phyloP scores from a whole-genome alignment of 2,329 filamentous ascomycete genomes.

The Xylariomycetidae sp. region DNA sequence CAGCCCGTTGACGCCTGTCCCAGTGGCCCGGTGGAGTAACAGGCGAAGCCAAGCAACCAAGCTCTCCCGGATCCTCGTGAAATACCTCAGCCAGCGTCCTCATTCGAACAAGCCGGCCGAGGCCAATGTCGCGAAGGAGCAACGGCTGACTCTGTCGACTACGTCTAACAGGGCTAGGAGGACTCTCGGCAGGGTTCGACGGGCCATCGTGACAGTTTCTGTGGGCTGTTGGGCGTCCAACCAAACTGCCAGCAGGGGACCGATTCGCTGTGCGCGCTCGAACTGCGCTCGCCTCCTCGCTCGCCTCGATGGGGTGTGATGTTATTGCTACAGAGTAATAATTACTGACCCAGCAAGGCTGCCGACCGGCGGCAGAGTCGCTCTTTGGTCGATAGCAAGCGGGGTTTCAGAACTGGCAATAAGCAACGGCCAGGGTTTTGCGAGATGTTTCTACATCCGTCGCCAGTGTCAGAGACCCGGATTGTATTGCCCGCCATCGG shows the following conservation, averaged over 20 bases:
- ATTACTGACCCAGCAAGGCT: slow-evolving; percentile 5
- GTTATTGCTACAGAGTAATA: slow-evolving; percentile 10
- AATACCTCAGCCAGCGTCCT: slow-evolving; percentile 23
- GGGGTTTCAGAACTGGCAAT: slow-evolving; percentile 20
- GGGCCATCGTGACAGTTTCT: slow-evolving; percentile 13
- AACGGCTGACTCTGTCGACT: slow-evolving; percentile 7
- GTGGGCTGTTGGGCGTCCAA: slow-evolving; percentile 4
- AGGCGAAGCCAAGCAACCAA: slow-evolving; percentile 15
- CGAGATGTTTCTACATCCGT: too few species aligned
- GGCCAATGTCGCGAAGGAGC: slow-evolving; percentile 2
- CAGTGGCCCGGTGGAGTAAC: slow-evolving; percentile 19
- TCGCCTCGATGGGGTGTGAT: slow-evolving; percentile 11
- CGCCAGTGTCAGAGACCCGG: too few species aligned
- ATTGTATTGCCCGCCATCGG: too few species aligned
- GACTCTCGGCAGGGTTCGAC: slow-evolving; percentile 1
- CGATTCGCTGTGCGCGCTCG: slow-evolving; percentile 14
- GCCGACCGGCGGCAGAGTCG: slow-evolving; percentile 2
- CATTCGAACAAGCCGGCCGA: slow-evolving; percentile 16
- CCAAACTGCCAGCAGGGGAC: slow-evolving; percentile 1
- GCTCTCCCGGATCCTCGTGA: slow-evolving; percentile 13
- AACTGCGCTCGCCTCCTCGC: slow-evolving; percentile 6
- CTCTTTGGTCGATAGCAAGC: slow-evolving; percentile 14
- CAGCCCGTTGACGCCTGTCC: slow-evolving; percentile 21
- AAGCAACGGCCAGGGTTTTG: slow-evolving; percentile 21
- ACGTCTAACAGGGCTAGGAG: neutral